Evolutionary conservation across 2,329 filamentous ascomycete genomes (phyloP), one percentile per base, ranked within the genome.

Genomic region (Fusarium mangiferae): DNA sequence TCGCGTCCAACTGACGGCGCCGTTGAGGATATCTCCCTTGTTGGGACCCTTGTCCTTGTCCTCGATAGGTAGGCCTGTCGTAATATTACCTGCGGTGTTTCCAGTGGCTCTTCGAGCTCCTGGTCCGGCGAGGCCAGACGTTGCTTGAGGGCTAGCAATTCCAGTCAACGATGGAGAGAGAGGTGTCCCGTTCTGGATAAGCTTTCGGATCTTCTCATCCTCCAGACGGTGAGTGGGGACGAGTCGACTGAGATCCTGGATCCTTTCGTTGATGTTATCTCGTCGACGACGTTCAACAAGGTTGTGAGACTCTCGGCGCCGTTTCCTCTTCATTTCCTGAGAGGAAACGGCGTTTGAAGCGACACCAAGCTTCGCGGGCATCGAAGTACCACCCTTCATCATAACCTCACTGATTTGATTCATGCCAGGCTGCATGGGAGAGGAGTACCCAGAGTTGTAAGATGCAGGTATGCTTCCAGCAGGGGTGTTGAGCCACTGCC

Each of bases 41-140:
- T 98, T 98, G 11, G 96, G 96, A 1, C 96, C 96, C 81, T 98
- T 98, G 84, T 99, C 96, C 82, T 98, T 98, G 76, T 98, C 96
- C 78, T 99, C 96, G 41, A 97, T 89, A 1, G 96, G 96, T 36
- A 98, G 88, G 20, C 95, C 95, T 74, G 96, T 96, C 11, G 95
- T 98, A 78, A 98, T 98, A 80, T 93, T 97, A 42, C 93, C 93
- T 12, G 91, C 87, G 12, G 82, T 83, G n/a, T 87, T 87, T 59
- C 92, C 90, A 38, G 92, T 90, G 36, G 95, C 95, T 72, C 95
- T 91, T 73, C 95, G 90, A 45, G 94, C 95, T 73, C 92, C 93
- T 30, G 94, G 94, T 22, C 94, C 95, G 58, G 95, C 95, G 62
- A 98, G 89, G 48, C 96, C 90, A 3, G 95, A 98, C 0, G 95